Evolutionary conservation across 2,329 filamentous ascomycete species (phyloP).

Genomic region (Pseudocercospora ulei): DNA sequence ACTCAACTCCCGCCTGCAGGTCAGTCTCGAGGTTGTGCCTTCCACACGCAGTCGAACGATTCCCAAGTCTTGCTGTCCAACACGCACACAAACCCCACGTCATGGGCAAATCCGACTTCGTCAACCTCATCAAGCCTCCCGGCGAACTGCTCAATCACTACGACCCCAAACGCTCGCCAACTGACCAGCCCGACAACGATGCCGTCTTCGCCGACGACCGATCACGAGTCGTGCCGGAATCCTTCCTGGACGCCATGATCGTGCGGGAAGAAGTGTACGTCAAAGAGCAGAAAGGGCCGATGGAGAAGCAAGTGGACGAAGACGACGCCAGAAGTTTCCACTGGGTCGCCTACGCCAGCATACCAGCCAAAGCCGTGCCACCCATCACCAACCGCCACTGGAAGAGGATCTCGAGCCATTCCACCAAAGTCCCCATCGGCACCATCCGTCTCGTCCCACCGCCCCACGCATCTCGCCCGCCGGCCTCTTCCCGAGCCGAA

Average conservation of each 20-base stretch:
- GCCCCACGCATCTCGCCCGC: slow-evolving; percentile 48
- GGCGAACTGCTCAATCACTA: slow-evolving; percentile 30
- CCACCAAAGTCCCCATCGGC: slow-evolving; percentile 52
- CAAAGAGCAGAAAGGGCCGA: slow-evolving; percentile 47
- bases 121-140: slow-evolving; percentile 30
- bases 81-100: not conserved
- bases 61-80: slow-evolving; percentile 4
- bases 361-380: slow-evolving; percentile 38
- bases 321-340: slow-evolving; percentile 75
- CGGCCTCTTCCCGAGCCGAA: too few relatives aligned
- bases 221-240: slow-evolving; percentile 36
- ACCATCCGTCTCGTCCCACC: slow-evolving; percentile 74
- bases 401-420: slow-evolving; percentile 34
- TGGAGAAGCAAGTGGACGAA: slow-evolving; percentile 65
- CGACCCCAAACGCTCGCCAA: slow-evolving; percentile 25
- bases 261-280: slow-evolving; percentile 51
- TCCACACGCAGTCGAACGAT: slow-evolving; percentile 8
- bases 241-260: slow-evolving; percentile 48
- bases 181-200: slow-evolving; percentile 29
- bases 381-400: slow-evolving; percentile 30
- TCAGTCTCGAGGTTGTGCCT: too few relatives aligned
- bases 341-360: slow-evolving; percentile 72
- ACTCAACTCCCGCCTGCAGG: too few relatives aligned
- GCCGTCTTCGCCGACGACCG: slow-evolving; percentile 25
- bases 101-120: slow-evolving; percentile 24